phyloP scores from a whole-genome alignment of 1,139 yeast genomes.

The Kurtzmaniella natalensis region DNA sequence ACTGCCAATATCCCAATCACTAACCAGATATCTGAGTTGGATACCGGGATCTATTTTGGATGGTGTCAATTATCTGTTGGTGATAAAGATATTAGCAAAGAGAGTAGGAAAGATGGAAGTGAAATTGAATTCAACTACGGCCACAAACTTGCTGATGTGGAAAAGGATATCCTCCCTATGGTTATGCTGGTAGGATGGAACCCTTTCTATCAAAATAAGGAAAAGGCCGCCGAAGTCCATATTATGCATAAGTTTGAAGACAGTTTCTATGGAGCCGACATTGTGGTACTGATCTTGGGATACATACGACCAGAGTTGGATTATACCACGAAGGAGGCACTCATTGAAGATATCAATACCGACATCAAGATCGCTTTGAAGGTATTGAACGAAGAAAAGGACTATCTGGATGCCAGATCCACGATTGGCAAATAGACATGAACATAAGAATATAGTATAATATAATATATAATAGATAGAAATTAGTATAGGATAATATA shows the following conservation, averaged over 20 bases:
- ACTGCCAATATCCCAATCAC: slow-evolving; percentile 85
- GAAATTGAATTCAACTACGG: slow-evolving; percentile 62
- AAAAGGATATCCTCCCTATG: slow-evolving; percentile 64
- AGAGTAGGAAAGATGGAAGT: slow-evolving; percentile 39
- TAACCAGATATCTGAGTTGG: slow-evolving; percentile 42
- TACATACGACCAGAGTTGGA: slow-evolving; percentile 88
- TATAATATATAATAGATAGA: no score
- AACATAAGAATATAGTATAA: slow-evolving; percentile 2
- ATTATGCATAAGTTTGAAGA: slow-evolving; percentile 66
- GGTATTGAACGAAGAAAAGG: slow-evolving; percentile 35
- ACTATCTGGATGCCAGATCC: no score
- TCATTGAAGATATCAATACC: slow-evolving; percentile 75
- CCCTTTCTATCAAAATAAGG: slow-evolving; percentile 79
- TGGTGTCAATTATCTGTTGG: slow-evolving; percentile 46
- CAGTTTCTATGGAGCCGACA: slow-evolving; percentile 78
- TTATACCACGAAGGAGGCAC: slow-evolving; percentile 80
- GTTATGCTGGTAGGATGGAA: slow-evolving; percentile 97
- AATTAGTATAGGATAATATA: no score
- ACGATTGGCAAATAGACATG: no score
- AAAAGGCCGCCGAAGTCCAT: slow-evolving; percentile 83
- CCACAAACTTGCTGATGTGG: slow-evolving; percentile 29
- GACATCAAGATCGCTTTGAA: slow-evolving; percentile 70
- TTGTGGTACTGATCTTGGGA: slow-evolving; percentile 72
- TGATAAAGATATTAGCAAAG: neutral
- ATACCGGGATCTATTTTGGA: slow-evolving; percentile 91